phyloP scores from a whole-genome alignment of 208 protist genomes.

The Leishmania martiniquensis region DNA sequence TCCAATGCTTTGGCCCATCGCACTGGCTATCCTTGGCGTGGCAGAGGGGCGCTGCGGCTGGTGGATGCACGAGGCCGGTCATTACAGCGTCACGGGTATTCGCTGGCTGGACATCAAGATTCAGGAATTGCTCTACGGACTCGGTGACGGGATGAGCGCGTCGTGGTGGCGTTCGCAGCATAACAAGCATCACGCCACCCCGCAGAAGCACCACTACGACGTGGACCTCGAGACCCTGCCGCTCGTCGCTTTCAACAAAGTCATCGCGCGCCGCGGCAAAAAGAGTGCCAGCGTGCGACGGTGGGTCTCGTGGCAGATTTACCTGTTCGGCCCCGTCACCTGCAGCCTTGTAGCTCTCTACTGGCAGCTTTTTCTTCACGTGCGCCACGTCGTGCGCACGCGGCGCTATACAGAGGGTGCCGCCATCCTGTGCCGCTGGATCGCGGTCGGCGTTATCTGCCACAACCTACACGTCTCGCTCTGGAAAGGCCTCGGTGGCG shows the following conservation, averaged over 20 bases:
- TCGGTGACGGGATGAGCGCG: conserved; percentile 78
- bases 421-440: conserved; percentile 49
- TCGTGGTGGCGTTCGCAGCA: conserved; percentile 80
- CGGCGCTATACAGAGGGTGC: conserved; percentile 61
- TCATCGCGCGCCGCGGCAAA: conserved; percentile 43
- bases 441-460: conserved; percentile 42
- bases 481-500: conserved; percentile 41
- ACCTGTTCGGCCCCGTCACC: conserved; percentile 72
- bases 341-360: conserved; percentile 73
- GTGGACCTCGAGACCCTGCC: conserved; percentile 80
- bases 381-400: conserved; percentile 63
- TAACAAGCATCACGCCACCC: conserved; percentile 81
- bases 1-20: conserved; percentile 41
- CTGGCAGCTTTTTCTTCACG: conserved; percentile 82
- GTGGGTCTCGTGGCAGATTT: conserved; percentile 73
- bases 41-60: conserved; percentile 80
- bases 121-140: conserved; percentile 69
- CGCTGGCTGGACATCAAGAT: conserved; percentile 62
- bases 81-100: conserved; percentile 71
- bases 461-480: conserved; percentile 46
- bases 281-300: conserved; percentile 40
- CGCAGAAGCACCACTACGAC: conserved; percentile 77
- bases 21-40: conserved; percentile 56
- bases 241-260: conserved; percentile 80
- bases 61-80: conserved; percentile 81